Evolutionary conservation across 1,139 yeast genomes (phyloP).

Genomic region (Meyerozyma carpophila): DNA sequence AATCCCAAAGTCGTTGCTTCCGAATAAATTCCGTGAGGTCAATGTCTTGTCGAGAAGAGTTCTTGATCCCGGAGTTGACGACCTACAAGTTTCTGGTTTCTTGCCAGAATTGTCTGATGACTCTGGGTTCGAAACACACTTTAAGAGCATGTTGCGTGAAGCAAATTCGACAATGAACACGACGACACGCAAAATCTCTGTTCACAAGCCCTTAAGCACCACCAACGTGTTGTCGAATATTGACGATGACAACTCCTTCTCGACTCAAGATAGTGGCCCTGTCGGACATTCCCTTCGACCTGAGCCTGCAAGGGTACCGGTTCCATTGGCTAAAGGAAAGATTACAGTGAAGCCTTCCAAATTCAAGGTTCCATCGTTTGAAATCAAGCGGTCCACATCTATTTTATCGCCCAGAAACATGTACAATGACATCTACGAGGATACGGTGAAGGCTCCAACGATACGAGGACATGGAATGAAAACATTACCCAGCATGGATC

Average conservation of each 20-base stretch:
- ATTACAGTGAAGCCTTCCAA: constrained; percentile 14
- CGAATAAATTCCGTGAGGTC: constrained; percentile 38
- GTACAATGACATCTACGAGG: constrained; percentile 41
- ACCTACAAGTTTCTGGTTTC: constrained; percentile 33
- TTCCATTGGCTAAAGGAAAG: constrained; percentile 6
- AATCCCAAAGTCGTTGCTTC: constrained; percentile 21
- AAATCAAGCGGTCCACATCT: constrained; percentile 33
- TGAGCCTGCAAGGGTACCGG: constrained; percentile 3
- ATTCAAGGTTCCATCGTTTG: constrained; percentile 42
- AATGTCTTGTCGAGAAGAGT: constrained; percentile 39
- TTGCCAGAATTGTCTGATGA: constrained; percentile 44
- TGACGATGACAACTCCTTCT: constrained; percentile 9
- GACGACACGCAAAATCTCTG: constrained; percentile 19
- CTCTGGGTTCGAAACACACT: constrained; percentile 41
- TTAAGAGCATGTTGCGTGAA: constrained; percentile 20
- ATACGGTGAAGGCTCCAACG: constrained; percentile 30
- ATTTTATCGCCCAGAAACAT: constrained; percentile 32
- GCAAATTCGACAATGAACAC: constrained; percentile 14
- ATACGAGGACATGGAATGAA: constrained; percentile 38
- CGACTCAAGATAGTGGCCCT: constrained; percentile 1
- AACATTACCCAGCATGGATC: constrained; percentile 45
- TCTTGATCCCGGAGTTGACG: constrained; percentile 35
- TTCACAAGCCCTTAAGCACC: constrained; percentile 19
- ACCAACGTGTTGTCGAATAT: constrained; percentile 24
- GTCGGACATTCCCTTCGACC: not conserved